Evolutionary conservation across 768 basidiomycete genomes (phyloP).

Genomic region (Serendipita sp.): DNA sequence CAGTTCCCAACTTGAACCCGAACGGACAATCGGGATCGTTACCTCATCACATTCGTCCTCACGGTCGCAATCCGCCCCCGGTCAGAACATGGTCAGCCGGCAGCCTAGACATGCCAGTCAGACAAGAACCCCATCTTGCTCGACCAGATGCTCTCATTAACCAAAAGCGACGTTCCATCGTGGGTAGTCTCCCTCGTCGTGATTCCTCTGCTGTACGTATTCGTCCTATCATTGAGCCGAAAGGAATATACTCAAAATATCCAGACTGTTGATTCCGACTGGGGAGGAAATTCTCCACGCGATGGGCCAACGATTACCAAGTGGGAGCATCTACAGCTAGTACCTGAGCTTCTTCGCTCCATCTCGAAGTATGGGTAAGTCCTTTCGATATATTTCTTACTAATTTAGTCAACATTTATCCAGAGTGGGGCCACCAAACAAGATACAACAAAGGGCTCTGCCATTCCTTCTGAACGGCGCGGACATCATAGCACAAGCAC

Average conservation of each 20-base stretch:
- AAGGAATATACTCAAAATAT: conserved; percentile 5
- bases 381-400: conserved; percentile 5
- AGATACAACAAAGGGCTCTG: conserved; percentile 92
- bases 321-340: conserved; percentile 85
- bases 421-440: conserved; percentile 94
- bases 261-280: conserved; percentile 38
- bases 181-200: conserved; percentile 42
- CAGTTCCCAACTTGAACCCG: conserved; percentile 14
- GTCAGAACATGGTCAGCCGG: conserved; percentile 78
- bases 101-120: conserved; percentile 51
- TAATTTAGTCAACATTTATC: conserved; percentile 5
- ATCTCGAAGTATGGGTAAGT: conserved; percentile 87
- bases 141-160: conserved; percentile 30
- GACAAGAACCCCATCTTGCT: conserved; percentile 22
- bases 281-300: conserved; percentile 32
- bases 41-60: conserved; percentile 50
- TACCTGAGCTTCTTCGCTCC: conserved; percentile 75
- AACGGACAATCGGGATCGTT: conserved; percentile 15
- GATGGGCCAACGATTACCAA: conserved; percentile 81
- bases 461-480: conserved; percentile 87
- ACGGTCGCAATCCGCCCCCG: conserved; percentile 48
- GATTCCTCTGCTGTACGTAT: conserved; percentile 56
- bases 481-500: conserved; percentile 97
- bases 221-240: conserved; percentile 7
- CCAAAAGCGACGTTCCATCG: conserved; percentile 65